A percentile compares a stretch with the other conserved stretches of the same genome.
These are phyloP conservation scores for Pyrenula massariospora DNA, from an alignment of 495 filamentous ascomycete species.

Conservation along the genomic window DNA sequence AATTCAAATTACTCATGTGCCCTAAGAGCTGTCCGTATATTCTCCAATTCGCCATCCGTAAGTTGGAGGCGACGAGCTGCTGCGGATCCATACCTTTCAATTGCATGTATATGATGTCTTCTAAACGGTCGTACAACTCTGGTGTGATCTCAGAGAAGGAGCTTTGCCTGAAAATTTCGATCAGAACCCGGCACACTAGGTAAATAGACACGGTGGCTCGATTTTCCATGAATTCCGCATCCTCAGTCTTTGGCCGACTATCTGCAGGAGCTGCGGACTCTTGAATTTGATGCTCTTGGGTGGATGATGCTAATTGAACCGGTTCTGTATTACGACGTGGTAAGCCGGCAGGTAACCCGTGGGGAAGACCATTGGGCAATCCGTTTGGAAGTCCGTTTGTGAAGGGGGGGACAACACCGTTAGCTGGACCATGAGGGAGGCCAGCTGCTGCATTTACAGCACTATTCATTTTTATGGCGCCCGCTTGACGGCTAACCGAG, in stretches of 20 bases:
- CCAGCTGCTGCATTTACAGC: constrained; percentile 1
- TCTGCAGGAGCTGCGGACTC: constrained; percentile 16
- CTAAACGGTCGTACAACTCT: constrained; percentile 81
- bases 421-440: constrained; percentile 2
- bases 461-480: constrained; percentile 35
- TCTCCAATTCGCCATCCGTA: constrained; percentile 87
- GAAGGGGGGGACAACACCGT: not conserved
- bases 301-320: constrained; percentile 14
- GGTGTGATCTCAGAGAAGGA: constrained; percentile 67
- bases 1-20: constrained; percentile 87
- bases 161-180: constrained; percentile 88
- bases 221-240: constrained; percentile 65
- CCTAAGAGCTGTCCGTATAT: constrained; percentile 85
- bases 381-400: not conserved
- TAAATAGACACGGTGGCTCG: constrained; percentile 89
- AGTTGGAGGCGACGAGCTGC: constrained; percentile 60
- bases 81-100: constrained; percentile 80
- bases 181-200: constrained; percentile 82
- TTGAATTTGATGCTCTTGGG: constrained; percentile 13
- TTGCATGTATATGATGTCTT: constrained; percentile 90
- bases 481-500: constrained; percentile 45
- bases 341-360: not conserved
- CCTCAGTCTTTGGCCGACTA: constrained; percentile 46
- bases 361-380: not conserved
- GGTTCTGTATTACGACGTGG: constrained; percentile 45